These are phyloP conservation scores for Terfezia boudieri DNA, from an alignment of 495 filamentous ascomycete species.

Conservation along the genomic window DNA sequence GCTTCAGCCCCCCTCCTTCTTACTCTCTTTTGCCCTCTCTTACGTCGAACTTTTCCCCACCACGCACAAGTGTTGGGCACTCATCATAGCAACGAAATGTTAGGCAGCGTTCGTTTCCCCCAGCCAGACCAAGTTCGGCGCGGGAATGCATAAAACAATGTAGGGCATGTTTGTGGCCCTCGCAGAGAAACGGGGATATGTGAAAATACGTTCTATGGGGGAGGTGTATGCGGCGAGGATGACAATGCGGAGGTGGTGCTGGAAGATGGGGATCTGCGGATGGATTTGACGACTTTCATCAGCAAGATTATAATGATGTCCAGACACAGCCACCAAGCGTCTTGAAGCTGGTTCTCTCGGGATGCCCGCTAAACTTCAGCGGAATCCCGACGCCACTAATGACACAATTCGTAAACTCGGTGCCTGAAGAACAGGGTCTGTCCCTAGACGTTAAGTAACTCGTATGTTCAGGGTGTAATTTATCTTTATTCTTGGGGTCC, in stretches of 20 bases:
- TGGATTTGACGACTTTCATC: conserved; percentile 91
- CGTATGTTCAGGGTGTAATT: no score
- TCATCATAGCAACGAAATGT: no score
- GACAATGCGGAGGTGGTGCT: conserved; percentile 39
- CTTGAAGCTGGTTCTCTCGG: no score
- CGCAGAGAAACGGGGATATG: conserved; percentile 93
- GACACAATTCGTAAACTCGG: no score
- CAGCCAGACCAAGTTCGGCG: conserved; percentile 75
- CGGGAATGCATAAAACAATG: conserved; percentile 68
- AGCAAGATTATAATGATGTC: no score
- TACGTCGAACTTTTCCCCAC: conserved; percentile 40
- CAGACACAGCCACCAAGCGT: no score
- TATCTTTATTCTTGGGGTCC: no score
- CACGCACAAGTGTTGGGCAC: conserved; percentile 28
- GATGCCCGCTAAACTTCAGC: no score
- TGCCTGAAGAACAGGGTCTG: no score
- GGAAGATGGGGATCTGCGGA: conserved; percentile 59
- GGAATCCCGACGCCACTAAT: no score
- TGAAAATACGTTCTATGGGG: conserved; percentile 88
- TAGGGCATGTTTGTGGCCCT: conserved; percentile 90
- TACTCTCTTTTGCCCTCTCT: conserved; percentile 23
- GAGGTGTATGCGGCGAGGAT: conserved; percentile 92
- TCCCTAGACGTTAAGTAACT: no score
- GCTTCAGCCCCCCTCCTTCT: conserved; percentile 28
- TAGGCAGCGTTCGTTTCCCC: conserved; percentile 77